Evolutionary conservation across 2,329 filamentous ascomycete genomes (phyloP), one percentile per base, ranked within the genome.

Genomic region (Xylaria polymorpha): DNA sequence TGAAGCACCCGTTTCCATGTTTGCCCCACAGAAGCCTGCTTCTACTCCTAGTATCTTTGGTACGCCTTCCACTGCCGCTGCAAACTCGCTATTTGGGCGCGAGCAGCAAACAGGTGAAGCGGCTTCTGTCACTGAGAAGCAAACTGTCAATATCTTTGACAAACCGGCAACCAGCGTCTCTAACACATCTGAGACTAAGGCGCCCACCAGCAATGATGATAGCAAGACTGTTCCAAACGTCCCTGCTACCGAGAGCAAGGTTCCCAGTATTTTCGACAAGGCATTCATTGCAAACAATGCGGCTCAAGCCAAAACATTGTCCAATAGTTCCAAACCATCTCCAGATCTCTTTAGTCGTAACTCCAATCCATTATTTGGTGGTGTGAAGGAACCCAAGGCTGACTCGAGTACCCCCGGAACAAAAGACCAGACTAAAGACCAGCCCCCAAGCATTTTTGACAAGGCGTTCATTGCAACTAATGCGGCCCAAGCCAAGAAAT

Each of bases 301-400:
- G 8, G 63, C 73, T 29, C 68, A 71, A 64, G 22, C 59, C 35
- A 68, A 68, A 37, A 61, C 71, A 0, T 37, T 73, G 4, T 71
- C 75, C 65, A 65, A 67, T 15, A 57, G 25, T 50, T 32, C 48
- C 10, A 74, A 75, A 35, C n/a, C 72, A 37, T 56, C 72, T 4
- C 61, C 67, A 22, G 73, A 63, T 57, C 46, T 75, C 18, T 78
- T 77, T 48, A 76, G 73, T 44, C 71, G 72, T 29, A 70, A 63
- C 61, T 59, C 72, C 15, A 74, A 71, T 43, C 70, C 72, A 14
- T 55, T 72, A 53, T 72, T 72, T 37, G 58, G 53, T 44, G 44
- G 41, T 41, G 7, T 20, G 10, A 69, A 68, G 18, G 56, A 60
- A n/a, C 25, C 29, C 15, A 56, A 61, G 35, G 15, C 43, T 22